Evolutionary conservation across 768 basidiomycete species (phyloP).

Genomic region (Rhizopogon vinicolor): DNA sequence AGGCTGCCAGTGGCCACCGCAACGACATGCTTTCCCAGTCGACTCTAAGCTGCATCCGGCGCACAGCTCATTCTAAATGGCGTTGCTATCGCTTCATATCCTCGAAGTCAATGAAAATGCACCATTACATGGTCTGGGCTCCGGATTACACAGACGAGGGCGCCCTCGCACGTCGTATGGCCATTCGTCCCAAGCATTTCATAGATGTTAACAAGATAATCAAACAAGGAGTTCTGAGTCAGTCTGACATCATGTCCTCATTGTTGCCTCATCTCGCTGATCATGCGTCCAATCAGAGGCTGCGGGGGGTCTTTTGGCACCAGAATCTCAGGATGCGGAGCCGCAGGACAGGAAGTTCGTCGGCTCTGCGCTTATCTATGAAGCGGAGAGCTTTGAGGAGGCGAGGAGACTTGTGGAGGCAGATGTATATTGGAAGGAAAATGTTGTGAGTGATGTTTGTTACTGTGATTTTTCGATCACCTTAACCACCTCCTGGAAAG

Average conservation of each 20-base stretch:
- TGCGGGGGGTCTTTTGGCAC: slow-evolving; percentile 54
- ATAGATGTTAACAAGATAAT: slow-evolving; percentile 37
- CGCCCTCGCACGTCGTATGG: slow-evolving; percentile 50
- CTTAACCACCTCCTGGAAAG: slow-evolving; percentile 24
- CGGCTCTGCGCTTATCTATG: slow-evolving; percentile 53
- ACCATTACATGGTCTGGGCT: slow-evolving; percentile 48
- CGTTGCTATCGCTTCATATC: not conserved
- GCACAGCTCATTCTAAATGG: not conserved
- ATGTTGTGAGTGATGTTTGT: slow-evolving; percentile 32
- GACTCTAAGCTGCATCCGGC: not conserved
- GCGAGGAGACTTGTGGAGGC: slow-evolving; percentile 34
- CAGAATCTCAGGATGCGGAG: slow-evolving; percentile 47
- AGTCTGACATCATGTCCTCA: slow-evolving; percentile 16
- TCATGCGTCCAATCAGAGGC: slow-evolving; percentile 34
- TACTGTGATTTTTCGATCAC: not conserved
- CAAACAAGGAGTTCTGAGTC: slow-evolving; percentile 46
- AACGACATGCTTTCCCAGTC: not conserved
- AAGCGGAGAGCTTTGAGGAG: slow-evolving; percentile 48
- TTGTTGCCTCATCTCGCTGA: slow-evolving; percentile 6
- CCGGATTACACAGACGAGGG: slow-evolving; percentile 62
- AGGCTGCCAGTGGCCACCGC: too few species aligned
- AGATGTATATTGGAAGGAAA: slow-evolving; percentile 39
- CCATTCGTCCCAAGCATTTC: slow-evolving; percentile 51
- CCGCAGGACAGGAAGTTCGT: slow-evolving; percentile 50
- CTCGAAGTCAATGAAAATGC: not conserved